These are phyloP conservation scores for Phytophthora podocarpi DNA, from an alignment of 352 stramenopile species.

Conservation along the genomic window DNA sequence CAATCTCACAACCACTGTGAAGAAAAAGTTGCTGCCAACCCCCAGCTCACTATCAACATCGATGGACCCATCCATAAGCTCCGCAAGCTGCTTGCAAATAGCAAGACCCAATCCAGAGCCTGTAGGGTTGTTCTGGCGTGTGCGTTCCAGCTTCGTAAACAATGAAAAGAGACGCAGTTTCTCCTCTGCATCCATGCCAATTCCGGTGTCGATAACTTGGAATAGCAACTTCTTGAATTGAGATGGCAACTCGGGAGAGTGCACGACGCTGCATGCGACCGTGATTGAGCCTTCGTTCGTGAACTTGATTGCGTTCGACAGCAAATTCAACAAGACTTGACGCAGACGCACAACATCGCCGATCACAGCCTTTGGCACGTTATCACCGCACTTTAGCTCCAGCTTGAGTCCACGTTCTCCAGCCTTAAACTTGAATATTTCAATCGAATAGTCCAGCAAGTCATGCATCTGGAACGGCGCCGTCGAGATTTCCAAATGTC, in stretches of 20 bases:
- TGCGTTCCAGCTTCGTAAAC: conserved; percentile 85
- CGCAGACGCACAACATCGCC: conserved; percentile 79
- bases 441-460: conserved; percentile 84
- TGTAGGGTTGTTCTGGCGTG: conserved; percentile 86
- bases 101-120: conserved; percentile 83
- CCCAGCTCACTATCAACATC: conserved; percentile 82
- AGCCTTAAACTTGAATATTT: conserved; percentile 92
- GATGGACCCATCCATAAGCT: conserved; percentile 89
- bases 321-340: conserved; percentile 81
- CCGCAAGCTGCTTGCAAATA: conserved; percentile 89
- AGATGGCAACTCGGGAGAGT: conserved; percentile 64
- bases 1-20: conserved; percentile 75
- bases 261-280: conserved; percentile 74
- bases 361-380: conserved; percentile 73
- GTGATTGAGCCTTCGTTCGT: conserved; percentile 85
- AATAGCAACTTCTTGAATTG: conserved; percentile 84
- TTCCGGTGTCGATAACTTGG: conserved; percentile 86
- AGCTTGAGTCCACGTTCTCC: conserved; percentile 89
- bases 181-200: conserved; percentile 83
- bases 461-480: conserved; percentile 87
- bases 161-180: conserved; percentile 82
- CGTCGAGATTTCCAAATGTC: conserved; percentile 88
- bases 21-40: conserved; percentile 87
- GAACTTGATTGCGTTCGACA: conserved; percentile 91
- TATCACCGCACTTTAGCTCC: conserved; percentile 63